phyloP scores from a whole-genome alignment of 495 filamentous ascomycete genomes.

The Filosporella fistucella region DNA sequence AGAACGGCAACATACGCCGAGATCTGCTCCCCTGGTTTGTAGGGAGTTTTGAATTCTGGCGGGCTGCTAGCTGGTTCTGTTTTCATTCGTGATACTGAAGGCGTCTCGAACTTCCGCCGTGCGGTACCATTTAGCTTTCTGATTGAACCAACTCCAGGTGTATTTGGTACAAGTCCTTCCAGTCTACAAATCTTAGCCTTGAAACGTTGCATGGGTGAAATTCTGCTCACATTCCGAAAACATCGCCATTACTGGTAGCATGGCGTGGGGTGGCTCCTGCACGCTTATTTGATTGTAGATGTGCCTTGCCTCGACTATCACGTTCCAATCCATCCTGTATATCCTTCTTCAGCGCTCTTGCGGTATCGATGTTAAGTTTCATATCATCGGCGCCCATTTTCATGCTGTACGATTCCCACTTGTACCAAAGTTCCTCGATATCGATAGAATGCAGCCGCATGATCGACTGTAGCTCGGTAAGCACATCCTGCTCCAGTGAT shows the following conservation, averaged over 20 bases:
- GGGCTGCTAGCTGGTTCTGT: slow-evolving; percentile 39
- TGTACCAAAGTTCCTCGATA: slow-evolving; percentile 84
- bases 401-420: slow-evolving; percentile 96
- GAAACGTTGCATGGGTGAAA: too few species aligned
- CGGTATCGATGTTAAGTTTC: slow-evolving; percentile 61
- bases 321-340: slow-evolving; percentile 80
- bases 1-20: slow-evolving; percentile 29
- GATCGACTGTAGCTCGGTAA: slow-evolving; percentile 76
- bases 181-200: slow-evolving; percentile 49
- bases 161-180: slow-evolving; percentile 72
- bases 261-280: slow-evolving; percentile 60
- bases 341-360: slow-evolving; percentile 77
- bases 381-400: slow-evolving; percentile 78
- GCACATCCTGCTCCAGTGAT: slow-evolving; percentile 62
- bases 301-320: slow-evolving; percentile 55
- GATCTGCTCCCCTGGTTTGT: slow-evolving; percentile 35
- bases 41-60: slow-evolving; percentile 37
- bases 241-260: slow-evolving; percentile 53
- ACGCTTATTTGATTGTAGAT: slow-evolving; percentile 59
- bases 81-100: slow-evolving; percentile 40
- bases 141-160: slow-evolving; percentile 46
- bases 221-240: slow-evolving; percentile 75
- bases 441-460: slow-evolving; percentile 72
- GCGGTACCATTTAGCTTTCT: slow-evolving; percentile 20
- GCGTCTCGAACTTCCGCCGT: slow-evolving; percentile 31